Conservation (phyloP, 225 moss, liverwort and hornwort species). For the Bryum argenteum region DNA sequence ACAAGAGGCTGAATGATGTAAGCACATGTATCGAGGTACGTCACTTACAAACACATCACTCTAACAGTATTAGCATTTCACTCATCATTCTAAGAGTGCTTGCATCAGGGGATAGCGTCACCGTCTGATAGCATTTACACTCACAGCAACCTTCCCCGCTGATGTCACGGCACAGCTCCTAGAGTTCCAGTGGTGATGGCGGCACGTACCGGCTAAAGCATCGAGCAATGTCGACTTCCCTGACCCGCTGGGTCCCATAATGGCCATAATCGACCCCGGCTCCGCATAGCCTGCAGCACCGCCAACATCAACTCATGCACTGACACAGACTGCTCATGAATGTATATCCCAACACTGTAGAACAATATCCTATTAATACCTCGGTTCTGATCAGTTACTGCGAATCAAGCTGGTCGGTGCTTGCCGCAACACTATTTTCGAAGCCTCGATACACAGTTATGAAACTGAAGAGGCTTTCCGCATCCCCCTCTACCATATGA, state of each 20-base stretch:
- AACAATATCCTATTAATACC: neutral
- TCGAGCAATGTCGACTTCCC: slow-evolving; percentile 68
- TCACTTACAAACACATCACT: neutral
- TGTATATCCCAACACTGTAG: neutral
- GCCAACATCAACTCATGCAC: slow-evolving; percentile 18
- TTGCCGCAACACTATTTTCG: too few relatives aligned
- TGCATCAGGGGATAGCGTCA: too few relatives aligned
- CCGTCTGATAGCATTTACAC: neutral
- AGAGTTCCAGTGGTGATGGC: neutral
- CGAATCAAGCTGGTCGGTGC: too few relatives aligned
- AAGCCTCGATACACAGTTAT: too few relatives aligned
- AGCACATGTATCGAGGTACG: neutral
- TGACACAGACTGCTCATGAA: neutral
- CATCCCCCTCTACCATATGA: too few relatives aligned
- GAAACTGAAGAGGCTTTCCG: too few relatives aligned
- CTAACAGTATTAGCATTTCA: too few relatives aligned
- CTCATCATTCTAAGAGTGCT: too few relatives aligned
- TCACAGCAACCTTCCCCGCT: neutral
- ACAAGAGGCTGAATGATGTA: neutral
- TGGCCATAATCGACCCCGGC: slow-evolving; percentile 62
- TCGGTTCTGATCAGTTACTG: too few relatives aligned
- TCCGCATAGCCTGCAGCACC: slow-evolving; percentile 65
- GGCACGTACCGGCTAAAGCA: slow-evolving; percentile 53
- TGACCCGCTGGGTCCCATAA: slow-evolving; percentile 67
- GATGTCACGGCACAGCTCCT: neutral